Percentiles rank a stretch among this genome's conserved stretches.
Evolutionary conservation across 306 rosid species (phyloP).

Genomic region (Cyclanthera cordifolia): DNA sequence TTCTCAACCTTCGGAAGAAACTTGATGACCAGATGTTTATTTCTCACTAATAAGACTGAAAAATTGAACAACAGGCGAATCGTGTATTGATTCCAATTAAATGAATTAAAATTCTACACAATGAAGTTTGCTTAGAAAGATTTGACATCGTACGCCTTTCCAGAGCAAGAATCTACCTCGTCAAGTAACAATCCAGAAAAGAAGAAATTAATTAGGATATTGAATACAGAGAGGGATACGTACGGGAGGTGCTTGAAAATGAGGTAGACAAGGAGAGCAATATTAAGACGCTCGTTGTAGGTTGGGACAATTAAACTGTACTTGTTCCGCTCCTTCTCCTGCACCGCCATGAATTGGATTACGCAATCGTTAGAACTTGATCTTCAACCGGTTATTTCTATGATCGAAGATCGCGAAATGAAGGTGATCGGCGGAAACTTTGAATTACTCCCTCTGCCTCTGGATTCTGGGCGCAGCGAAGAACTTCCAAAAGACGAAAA

Average conservation of each 20-base stretch:
- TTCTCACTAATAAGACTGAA: neutral
- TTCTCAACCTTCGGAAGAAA: neutral
- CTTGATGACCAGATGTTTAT: neutral
- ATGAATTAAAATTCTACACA: neutral
- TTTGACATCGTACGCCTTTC: neutral
- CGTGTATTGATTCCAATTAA: neutral
- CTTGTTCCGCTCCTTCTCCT: constrained; percentile 39
- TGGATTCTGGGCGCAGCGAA: neutral
- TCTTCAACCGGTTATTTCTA: neutral
- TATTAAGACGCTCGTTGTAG: constrained; percentile 85
- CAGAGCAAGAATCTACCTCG: neutral
- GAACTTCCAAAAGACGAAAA: neutral
- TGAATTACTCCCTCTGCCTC: neutral
- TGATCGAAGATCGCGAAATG: neutral
- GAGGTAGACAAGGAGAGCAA: constrained; percentile 76
- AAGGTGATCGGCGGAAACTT: neutral
- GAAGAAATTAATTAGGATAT: neutral
- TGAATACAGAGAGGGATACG: constrained; percentile 6
- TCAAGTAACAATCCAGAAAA: neutral
- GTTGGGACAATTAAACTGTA: constrained; percentile 83
- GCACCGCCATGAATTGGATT: constrained; percentile 10
- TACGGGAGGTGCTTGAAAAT: constrained; percentile 74
- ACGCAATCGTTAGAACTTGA: neutral
- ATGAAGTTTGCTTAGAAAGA: neutral
- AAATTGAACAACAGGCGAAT: neutral